Evolutionary conservation across 192 early-diverging fungal species (phyloP).

Genomic region (Coemansia sp.): DNA sequence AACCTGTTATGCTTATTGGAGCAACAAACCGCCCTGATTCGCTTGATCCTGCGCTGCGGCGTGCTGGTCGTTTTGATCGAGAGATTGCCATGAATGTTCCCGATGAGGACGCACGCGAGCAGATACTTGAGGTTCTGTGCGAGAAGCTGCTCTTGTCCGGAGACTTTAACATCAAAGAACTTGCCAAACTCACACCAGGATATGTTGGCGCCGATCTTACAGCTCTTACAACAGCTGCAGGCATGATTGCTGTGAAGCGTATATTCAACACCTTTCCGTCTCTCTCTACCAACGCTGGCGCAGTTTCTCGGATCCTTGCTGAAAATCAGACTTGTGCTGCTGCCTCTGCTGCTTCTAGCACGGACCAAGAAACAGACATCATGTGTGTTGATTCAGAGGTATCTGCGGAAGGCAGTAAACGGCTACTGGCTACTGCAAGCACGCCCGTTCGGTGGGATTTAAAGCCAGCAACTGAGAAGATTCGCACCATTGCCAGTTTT

Average conservation of each 20-base stretch:
- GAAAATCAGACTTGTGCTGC: constrained; percentile 3
- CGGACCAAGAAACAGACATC: not conserved
- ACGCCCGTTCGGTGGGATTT: constrained; percentile 42
- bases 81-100: constrained; percentile 89
- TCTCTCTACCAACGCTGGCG: not conserved
- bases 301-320: not conserved
- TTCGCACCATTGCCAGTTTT: constrained; percentile 72
- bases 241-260: constrained; percentile 88
- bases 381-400: constrained; percentile 4
- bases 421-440: constrained; percentile 6
- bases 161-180: constrained; percentile 71
- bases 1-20: constrained; percentile 88
- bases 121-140: constrained; percentile 50
- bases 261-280: constrained; percentile 44
- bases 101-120: constrained; percentile 81
- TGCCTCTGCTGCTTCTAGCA: not conserved
- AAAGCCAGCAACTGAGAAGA: constrained; percentile 45
- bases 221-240: constrained; percentile 86
- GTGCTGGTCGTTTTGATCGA: constrained; percentile 86
- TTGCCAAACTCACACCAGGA: constrained; percentile 93
- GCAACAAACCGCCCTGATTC: constrained; percentile 90
- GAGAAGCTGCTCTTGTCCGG: constrained; percentile 74
- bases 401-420: not conserved
- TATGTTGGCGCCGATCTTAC: constrained; percentile 98
- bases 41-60: constrained; percentile 75